These are phyloP conservation scores for Gomphus sp. DNA, from an alignment of 1,284 basidiomycete genomes.

Conservation along the genomic window DNA sequence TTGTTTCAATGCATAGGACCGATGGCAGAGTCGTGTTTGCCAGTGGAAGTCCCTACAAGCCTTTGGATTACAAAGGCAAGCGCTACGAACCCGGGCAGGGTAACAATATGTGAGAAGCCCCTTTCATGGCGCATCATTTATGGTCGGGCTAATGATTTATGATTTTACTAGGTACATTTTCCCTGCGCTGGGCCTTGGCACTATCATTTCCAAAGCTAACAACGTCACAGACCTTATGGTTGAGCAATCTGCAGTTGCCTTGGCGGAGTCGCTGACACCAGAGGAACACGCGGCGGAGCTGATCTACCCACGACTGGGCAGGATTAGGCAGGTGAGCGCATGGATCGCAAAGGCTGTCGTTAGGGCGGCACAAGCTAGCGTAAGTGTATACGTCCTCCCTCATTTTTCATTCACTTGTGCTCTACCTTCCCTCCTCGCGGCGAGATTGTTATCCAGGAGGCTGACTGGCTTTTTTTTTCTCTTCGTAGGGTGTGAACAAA, in stretches of 20 bases:
- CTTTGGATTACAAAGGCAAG: conserved; percentile 28
- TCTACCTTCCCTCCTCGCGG: neutral
- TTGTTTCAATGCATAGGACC: conserved; percentile 19
- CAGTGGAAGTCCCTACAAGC: conserved; percentile 41
- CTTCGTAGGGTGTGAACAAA: conserved; percentile 10
- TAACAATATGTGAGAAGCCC: conserved; percentile 27
- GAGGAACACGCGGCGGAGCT: conserved; percentile 28
- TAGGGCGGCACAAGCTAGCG: conserved; percentile 26
- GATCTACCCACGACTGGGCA: conserved; percentile 26
- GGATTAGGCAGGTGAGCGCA: conserved; percentile 34
- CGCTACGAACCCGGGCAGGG: conserved; percentile 39
- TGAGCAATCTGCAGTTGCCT: conserved; percentile 22
- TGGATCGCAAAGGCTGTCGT: conserved; percentile 29
- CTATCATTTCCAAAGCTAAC: conserved; percentile 25
- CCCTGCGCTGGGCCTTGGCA: conserved; percentile 35
- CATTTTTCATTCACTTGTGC: neutral
- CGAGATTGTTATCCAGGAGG: neutral
- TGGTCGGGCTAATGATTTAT: neutral
- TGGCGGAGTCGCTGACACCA: conserved; percentile 32
- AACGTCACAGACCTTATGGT: conserved; percentile 25
- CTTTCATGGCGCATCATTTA: neutral
- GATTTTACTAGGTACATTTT: conserved; percentile 17
- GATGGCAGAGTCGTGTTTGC: conserved; percentile 40
- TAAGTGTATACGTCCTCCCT: neutral
- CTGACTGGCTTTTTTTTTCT: neutral